A percentile compares a stretch with the other conserved stretches of the same genome.
Evolutionary conservation across 108 stramenopile species (phyloP).

Genomic region (Cylindrotheca fusiformis): DNA sequence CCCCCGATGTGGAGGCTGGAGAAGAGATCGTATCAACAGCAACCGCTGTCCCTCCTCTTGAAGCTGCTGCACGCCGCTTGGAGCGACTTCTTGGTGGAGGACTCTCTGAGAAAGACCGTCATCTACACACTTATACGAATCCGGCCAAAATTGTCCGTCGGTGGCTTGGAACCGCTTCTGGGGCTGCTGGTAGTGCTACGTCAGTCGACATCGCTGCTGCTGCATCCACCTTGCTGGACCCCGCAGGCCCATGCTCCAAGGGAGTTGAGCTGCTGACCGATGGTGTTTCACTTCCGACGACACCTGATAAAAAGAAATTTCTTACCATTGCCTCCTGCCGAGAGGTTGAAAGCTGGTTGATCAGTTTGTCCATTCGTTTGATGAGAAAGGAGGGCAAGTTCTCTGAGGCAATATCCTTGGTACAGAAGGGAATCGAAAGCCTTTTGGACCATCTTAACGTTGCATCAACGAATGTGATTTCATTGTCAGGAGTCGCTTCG

Average conservation of each 20-base stretch:
- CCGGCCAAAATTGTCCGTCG: conserved; percentile 77
- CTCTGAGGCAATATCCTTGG: conserved; percentile 41
- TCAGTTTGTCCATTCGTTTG: conserved; percentile 63
- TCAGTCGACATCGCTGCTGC: conserved; percentile 43
- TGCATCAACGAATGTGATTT: conserved; percentile 30
- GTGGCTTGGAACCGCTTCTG: conserved; percentile 78
- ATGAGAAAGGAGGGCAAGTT: conserved; percentile 53
- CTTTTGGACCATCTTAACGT: conserved; percentile 49
- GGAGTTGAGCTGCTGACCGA: conserved; percentile 44
- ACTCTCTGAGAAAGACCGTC: conserved; percentile 16
- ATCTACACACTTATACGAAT: conserved; percentile 40
- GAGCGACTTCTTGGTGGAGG: conserved; percentile 71
- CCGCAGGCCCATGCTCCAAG: conserved; percentile 30
- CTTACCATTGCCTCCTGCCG: conserved; percentile 38
- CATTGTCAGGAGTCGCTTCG: conserved; percentile 23
- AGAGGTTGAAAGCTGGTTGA: conserved; percentile 73
- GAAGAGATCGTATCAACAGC: conserved; percentile 1
- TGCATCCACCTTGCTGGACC: conserved; percentile 55
- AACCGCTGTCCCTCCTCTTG: conserved; percentile 59
- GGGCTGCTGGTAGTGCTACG: conserved; percentile 57
- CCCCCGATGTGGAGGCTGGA: not conserved
- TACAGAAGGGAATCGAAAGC: conserved; percentile 47
- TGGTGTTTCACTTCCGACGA: conserved; percentile 12
- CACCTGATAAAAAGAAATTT: conserved; percentile 22
- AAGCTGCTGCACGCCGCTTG: conserved; percentile 72